Base-by-base conservation (phyloP, 768 basidiomycete species). In the Rhizopogon rudus region DNA sequence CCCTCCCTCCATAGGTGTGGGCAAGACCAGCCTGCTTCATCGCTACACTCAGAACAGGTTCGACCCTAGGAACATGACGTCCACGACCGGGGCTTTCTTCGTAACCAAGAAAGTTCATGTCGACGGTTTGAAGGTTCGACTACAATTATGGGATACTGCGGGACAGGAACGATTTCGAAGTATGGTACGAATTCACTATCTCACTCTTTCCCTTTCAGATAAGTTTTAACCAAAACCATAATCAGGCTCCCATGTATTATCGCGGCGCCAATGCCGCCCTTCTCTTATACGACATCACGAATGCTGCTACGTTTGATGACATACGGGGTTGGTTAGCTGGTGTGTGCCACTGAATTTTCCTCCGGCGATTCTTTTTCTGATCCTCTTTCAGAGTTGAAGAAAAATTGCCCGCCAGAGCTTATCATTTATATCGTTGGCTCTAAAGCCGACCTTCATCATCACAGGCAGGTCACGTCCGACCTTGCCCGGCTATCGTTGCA, bases 361-460 rank as follows among this genome's bases (percentile, higher is more conserved):
- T 16, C 46, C 22, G 17, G 42, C 8, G 2, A 25, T 49, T 28
- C 6, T 48, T 51, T 54, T 45, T 4, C 12, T 25, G 39, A 42
- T 57, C 60, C 59, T 51, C 63, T 60, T 63, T 41, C 72, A 93
- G 91, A 93, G 73, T 78, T 92, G 60, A 92, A 88, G 82, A 91
- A 88, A 80, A 92, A 93, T 67, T 91, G 90, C 64, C 77, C 87
- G 42, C 81, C 87, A 48, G 92, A 95, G 65, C 80, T 94, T 55
- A 87, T 96, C 68, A 93, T 97, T 64, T 93, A 94, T 71, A 91
- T 98, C 64, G 93, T 97, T 63, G 94, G 95, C 55, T 84, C 94
- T 59, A 98, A 98, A 71, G 88, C 90, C 63, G 90, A 93, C 76
- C 79, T 93, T 57, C 71, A 80, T 56, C 74, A 76, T 40, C 78